Conservation (phyloP, 176 grass and related monocot genomes). For the Phoenix dactylifera region DNA sequence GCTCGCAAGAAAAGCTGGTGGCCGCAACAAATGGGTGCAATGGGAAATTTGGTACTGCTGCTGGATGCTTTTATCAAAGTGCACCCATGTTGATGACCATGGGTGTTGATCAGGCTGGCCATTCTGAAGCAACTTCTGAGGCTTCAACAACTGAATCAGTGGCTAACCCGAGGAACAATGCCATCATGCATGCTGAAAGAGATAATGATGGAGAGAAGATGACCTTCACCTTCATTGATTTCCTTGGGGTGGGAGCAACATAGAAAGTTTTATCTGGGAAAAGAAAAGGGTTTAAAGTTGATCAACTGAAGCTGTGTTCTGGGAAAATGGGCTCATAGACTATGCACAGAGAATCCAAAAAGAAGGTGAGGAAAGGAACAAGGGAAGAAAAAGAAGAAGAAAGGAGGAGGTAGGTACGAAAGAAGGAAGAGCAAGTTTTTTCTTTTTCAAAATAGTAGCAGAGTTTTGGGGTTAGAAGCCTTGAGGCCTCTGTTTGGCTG, state of each 20-base stretch:
- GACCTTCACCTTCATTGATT: constrained; percentile 20
- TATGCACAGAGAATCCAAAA: too few species aligned
- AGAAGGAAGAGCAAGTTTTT: too few species aligned
- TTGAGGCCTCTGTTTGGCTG: too few species aligned
- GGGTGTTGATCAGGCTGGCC: not conserved
- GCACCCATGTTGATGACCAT: not conserved
- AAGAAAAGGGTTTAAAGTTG: too few species aligned
- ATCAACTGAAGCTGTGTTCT: too few species aligned
- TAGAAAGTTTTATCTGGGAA: not conserved
- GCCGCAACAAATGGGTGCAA: constrained; percentile 4
- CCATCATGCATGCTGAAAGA: constrained; percentile 5
- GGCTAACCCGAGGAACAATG: not conserved
- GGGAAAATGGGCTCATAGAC: too few species aligned
- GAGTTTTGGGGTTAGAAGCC: too few species aligned
- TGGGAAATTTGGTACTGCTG: not conserved
- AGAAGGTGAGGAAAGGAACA: too few species aligned
- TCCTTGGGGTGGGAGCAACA: constrained; percentile 22
- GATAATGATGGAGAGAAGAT: not conserved
- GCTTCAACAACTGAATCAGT: constrained; percentile 7
- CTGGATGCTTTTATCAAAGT: not conserved
- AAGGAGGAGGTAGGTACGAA: too few species aligned
- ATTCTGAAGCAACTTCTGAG: constrained; percentile 1
- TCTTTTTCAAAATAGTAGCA: too few species aligned
- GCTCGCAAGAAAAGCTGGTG: not conserved
- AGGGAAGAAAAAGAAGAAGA: too few species aligned